Base-by-base conservation (phyloP, 2,329 filamentous ascomycete species). In the Cadophora gregata region DNA sequence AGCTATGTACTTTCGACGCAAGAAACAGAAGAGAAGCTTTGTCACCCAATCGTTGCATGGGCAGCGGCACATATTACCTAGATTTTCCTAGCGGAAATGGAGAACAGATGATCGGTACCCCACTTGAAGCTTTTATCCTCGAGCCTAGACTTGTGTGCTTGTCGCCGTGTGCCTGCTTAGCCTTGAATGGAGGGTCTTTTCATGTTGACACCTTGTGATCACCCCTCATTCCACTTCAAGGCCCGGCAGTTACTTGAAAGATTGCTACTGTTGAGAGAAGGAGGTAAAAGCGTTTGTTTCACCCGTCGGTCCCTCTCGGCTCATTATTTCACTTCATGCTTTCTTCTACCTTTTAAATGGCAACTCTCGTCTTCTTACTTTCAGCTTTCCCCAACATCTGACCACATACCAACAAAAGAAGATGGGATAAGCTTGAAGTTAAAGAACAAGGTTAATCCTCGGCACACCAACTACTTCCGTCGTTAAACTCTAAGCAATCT, bases 201-300 rank as follows among this genome's bases (percentile, higher is more conserved):
- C 48, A 51, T 51, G 48, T 27, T 51, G n/a, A n/a, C n/a, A 51
- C 48, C 48, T 51, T 16, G 47, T 50, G 24, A 51, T 25, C 19
- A 53, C 50, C 50, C 50, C 50, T 53, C 50, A 12, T 51, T 53
- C 50, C 50, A 53, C 50, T 31, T 53, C 14, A 19, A 27, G 50
- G 24, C 19, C 24, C 50, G 50, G 50, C 50, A 53, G 42, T 47
- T n/a, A 7, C 19, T 21, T 8, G 7, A 21, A n/a, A 7, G n/a
- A n/a, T 21, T 47, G 42, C n/a, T 5, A 21, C 6, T 47, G 42
- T n/a, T 47, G 42, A 21, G 21, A 21, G 42, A 47, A n/a, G 42
- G 19, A 45, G 9, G 42, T 21, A n/a, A 12, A 12, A 21, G 42
- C n/a, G 3, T 47, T 47, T 21, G 19, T 47, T 47, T 47, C 19